phyloP scores from a whole-genome alignment of 306 rosid genomes.

The Boehmeria nivea region DNA sequence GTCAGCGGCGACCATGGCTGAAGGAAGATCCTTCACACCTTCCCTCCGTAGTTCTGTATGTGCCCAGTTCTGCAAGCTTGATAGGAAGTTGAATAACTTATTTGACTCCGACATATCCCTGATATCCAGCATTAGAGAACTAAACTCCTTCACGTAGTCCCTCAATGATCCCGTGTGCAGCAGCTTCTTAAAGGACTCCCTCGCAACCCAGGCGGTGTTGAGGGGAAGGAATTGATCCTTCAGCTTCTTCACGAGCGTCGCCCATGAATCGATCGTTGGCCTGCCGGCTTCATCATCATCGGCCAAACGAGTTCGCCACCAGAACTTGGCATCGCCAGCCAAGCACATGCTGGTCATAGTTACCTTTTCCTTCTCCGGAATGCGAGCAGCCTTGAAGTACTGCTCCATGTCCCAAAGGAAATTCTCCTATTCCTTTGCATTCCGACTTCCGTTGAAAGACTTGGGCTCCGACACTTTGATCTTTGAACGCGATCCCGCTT shows the following conservation, averaged over 20 bases:
- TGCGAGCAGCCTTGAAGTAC: neutral
- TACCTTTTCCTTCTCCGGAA: neutral
- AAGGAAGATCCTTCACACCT: no score
- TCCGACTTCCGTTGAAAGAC: neutral
- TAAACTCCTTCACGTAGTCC: no score
- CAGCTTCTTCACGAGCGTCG: neutral
- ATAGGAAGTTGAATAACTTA: slow-evolving; percentile 6
- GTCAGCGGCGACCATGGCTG: no score
- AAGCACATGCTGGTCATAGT: slow-evolving; percentile 2
- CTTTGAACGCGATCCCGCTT: neutral
- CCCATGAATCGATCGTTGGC: neutral
- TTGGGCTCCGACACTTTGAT: neutral
- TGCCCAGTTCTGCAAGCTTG: neutral
- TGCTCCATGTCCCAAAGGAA: slow-evolving; percentile 11
- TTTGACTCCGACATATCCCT: neutral
- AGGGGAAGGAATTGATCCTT: neutral
- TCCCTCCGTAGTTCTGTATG: neutral
- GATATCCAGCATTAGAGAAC: no score
- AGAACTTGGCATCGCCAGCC: neutral
- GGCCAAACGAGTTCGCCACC: neutral
- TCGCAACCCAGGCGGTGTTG: neutral
- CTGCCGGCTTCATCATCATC: neutral
- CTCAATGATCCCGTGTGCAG: no score
- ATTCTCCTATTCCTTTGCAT: slow-evolving; percentile 7
- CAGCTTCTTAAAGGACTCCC: neutral